Base-by-base conservation (phyloP, 2,329 filamentous ascomycete species). In the Chrysoporthe cubensis region DNA sequence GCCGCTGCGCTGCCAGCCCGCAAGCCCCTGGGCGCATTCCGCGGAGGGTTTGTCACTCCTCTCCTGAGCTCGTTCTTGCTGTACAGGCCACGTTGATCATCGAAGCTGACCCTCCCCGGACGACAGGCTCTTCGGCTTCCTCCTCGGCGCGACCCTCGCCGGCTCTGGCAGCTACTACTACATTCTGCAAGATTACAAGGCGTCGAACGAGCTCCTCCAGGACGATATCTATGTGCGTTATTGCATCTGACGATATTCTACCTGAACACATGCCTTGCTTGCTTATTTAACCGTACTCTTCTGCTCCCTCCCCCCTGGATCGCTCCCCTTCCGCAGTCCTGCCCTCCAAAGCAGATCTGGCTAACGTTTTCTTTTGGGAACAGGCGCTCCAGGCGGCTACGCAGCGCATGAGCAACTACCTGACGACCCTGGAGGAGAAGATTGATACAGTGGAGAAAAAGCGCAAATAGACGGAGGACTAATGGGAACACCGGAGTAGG, bases 191-290 rank as follows among this genome's bases (percentile, higher is more conserved):
- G 94, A 98, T 80, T 98, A 97, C 84, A 93, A 94, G 82, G 85
- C 94, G 56, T 92, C 93, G 73, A 98, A 97, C 83, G 92, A 97
- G 81, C 87, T 97, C 76, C 84, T 98, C 80, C 95, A 91, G 70
- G 94, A 97, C 81, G 95, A 98, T 81, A 97, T 98, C 79, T 95
- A 95, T 81, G 95, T 97, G 87, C 80, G 93, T 90, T 73, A 76
- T 73, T 80, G 76, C 77, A 78, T 80, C 72, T 81, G 74, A 79
- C 74, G 75, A 54, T 71, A 67, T 68, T 70, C 71, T 70, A 62
- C 64, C 58, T 58, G 50, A 32, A 34, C 21, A 32, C 50, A 54
- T 21, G 14, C 26, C 21, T 54, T 54, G 50, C 50, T 68, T 70
- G 44, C 59, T 69, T 66, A 16, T 52, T 50, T 7, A 26, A 42